Conservation (phyloP, 2,329 filamentous ascomycete species). For the Thielaviopsis musarum region DNA sequence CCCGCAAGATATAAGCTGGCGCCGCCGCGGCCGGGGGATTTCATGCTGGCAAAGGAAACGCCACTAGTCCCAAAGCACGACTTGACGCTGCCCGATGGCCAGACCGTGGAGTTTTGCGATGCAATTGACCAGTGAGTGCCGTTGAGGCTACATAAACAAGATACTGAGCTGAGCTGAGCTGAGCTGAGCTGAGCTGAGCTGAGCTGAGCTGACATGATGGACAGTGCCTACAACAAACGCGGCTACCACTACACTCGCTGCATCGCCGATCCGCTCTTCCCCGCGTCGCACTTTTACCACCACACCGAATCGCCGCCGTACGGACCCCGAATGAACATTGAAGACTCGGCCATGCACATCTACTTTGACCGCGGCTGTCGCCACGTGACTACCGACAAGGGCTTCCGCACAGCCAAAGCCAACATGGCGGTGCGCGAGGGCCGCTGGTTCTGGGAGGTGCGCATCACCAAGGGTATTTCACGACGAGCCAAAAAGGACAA, state of each 20-base stretch:
- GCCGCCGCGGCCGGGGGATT: conserved; percentile 45
- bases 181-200: background rate
- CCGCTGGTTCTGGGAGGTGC: conserved; percentile 87
- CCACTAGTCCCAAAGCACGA: conserved; percentile 40
- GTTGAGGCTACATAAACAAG: background rate
- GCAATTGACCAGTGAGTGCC: conserved; percentile 44
- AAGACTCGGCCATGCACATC: conserved; percentile 76
- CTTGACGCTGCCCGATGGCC: conserved; percentile 30
- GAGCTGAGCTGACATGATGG: background rate
- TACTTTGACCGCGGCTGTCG: conserved; percentile 61
- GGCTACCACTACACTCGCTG: conserved; percentile 80
- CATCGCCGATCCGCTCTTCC: conserved; percentile 75
- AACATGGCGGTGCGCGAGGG: conserved; percentile 86
- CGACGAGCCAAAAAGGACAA: conserved; percentile 22
- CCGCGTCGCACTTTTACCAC: conserved; percentile 75
- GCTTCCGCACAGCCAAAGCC: conserved; percentile 77
- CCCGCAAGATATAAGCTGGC: conserved; percentile 46
- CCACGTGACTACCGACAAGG: conserved; percentile 77
- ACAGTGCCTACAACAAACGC: conserved; percentile 45
- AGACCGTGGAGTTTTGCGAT: conserved; percentile 41
- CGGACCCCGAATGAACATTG: conserved; percentile 73
- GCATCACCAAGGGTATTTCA: conserved; percentile 61
- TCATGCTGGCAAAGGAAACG: conserved; percentile 40
- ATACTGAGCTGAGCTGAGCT: background rate
- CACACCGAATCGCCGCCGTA: conserved; percentile 76